Conservation (phyloP, 2,329 filamentous ascomycete genomes). For the Botrytis porri region DNA sequence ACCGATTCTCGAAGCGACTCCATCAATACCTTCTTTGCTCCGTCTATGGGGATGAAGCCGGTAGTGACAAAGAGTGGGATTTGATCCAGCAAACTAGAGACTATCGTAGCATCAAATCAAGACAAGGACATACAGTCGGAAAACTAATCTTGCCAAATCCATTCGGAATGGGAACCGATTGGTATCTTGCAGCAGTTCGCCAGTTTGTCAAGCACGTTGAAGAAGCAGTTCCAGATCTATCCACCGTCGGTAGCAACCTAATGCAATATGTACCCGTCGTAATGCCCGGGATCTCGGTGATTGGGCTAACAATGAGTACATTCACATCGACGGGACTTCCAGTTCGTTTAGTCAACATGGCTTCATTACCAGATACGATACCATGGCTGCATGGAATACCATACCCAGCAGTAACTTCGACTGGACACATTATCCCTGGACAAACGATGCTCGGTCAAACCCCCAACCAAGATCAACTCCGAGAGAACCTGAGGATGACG, state of each 20-base stretch:
- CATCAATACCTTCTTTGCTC: background rate
- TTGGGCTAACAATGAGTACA: background rate
- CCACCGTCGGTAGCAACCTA: background rate
- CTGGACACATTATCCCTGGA: background rate
- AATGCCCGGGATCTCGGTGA: background rate
- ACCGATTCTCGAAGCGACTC: background rate
- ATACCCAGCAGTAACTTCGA: background rate
- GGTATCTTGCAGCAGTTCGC: background rate
- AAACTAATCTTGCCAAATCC: background rate
- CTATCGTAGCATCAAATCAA: background rate
- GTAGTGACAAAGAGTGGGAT: background rate
- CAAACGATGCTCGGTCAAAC: background rate
- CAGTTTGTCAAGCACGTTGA: background rate
- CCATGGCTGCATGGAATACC: background rate
- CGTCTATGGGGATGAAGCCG: background rate
- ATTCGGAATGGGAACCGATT: constrained; percentile 3
- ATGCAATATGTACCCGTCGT: background rate
- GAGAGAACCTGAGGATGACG: background rate
- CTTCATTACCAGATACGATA: background rate
- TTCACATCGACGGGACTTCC: background rate
- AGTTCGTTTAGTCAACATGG: background rate
- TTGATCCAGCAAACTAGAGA: background rate
- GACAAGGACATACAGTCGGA: background rate
- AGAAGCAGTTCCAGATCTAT: background rate
- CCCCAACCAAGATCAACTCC: background rate